Evolutionary conservation across 2,329 filamentous ascomycete species (phyloP).

Genomic region (Colletotrichum zoysiae): DNA sequence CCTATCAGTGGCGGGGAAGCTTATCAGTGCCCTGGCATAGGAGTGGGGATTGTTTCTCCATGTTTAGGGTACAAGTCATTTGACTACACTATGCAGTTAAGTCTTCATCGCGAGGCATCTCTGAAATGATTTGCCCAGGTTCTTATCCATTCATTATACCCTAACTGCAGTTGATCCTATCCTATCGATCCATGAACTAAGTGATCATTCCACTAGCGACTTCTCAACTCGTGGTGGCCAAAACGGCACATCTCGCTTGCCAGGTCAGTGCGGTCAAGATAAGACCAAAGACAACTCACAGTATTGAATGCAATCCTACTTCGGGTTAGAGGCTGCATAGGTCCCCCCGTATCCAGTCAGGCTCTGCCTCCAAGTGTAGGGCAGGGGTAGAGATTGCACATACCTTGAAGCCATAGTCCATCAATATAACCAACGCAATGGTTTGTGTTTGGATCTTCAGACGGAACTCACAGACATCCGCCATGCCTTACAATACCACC

Average conservation of each 20-base stretch:
- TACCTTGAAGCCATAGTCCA: neutral
- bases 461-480: neutral
- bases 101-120: neutral
- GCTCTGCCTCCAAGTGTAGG: neutral
- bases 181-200: neutral
- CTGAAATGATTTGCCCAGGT: neutral
- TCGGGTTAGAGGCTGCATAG: neutral
- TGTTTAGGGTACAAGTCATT: neutral
- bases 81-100: neutral
- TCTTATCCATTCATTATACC: no score
- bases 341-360: no score
- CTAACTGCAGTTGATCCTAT: neutral
- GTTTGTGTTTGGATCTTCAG: neutral
- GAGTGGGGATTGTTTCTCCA: neutral
- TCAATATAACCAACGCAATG: neutral
- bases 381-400: neutral
- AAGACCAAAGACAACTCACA: slow-evolving; percentile 11
- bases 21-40: slow-evolving; percentile 27
- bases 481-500: neutral
- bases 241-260: neutral
- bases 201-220: neutral
- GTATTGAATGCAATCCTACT: neutral
- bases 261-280: slow-evolving; percentile 11
- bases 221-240: neutral
- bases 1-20: slow-evolving; percentile 10